phyloP scores from a whole-genome alignment of 768 basidiomycete species.

The Boletus vinaceobasis region DNA sequence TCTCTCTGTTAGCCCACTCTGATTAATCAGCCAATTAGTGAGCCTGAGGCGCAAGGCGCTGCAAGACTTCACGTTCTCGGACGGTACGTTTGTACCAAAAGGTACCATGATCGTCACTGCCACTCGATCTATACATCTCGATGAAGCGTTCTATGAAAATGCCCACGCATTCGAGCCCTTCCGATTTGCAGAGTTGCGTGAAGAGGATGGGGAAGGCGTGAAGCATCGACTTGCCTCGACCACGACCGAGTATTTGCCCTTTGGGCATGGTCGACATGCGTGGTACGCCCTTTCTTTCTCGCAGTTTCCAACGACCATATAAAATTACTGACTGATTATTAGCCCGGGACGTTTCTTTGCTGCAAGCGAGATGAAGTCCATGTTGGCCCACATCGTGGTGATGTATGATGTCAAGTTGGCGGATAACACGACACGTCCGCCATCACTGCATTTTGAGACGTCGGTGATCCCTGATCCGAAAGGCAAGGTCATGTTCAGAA shows the following conservation, averaged over 20 bases:
- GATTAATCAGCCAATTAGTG: conserved; percentile 26
- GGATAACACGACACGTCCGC: background rate
- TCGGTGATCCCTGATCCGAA: background rate
- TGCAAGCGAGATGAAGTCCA: conserved; percentile 5
- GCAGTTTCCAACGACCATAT: no score
- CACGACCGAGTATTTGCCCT: conserved; percentile 31
- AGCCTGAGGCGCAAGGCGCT: conserved; percentile 13
- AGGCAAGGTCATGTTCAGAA: background rate
- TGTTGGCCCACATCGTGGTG: conserved; percentile 12
- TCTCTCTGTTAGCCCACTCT: background rate
- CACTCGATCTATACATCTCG: background rate
- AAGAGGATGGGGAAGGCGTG: background rate
- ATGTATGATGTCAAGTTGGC: conserved; percentile 8
- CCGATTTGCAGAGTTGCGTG: background rate
- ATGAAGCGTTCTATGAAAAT: background rate
- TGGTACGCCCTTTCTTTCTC: background rate
- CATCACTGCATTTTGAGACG: background rate
- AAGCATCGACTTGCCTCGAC: conserved; percentile 37
- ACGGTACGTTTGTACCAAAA: background rate
- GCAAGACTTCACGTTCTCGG: background rate
- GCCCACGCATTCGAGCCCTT: background rate
- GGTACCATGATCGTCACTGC: background rate
- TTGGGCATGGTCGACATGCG: conserved; percentile 13
- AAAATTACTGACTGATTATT: no score
- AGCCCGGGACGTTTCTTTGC: conserved; percentile 20